Conservation (phyloP, 495 filamentous ascomycete species). For the Xylaria scruposa region DNA sequence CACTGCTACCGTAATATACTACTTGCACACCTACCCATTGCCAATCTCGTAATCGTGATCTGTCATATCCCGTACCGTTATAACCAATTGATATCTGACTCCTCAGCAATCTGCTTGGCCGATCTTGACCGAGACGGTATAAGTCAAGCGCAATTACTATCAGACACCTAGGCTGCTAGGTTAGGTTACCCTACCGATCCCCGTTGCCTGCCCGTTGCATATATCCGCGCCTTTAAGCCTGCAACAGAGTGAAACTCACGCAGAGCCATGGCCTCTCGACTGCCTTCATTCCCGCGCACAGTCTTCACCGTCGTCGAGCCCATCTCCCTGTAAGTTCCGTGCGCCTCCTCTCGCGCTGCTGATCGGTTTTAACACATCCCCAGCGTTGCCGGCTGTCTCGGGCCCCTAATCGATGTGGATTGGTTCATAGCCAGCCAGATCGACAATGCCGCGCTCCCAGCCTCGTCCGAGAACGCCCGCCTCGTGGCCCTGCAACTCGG, state of each 20-base stretch:
- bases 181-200: not conserved
- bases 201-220: not conserved
- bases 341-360: constrained; percentile 18
- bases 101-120: not conserved
- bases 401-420: constrained; percentile 60
- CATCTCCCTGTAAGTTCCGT: constrained; percentile 63
- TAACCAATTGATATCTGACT: constrained; percentile 8
- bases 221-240: constrained; percentile 10
- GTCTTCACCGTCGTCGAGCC: constrained; percentile 72
- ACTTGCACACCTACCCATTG: too few relatives aligned
- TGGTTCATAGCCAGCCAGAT: constrained; percentile 69
- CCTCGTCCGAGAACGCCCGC: constrained; percentile 38
- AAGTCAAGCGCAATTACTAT: not conserved
- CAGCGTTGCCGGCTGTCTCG: constrained; percentile 61
- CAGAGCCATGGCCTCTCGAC: constrained; percentile 54
- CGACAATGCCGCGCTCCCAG: constrained; percentile 39
- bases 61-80: not conserved
- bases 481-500: constrained; percentile 62
- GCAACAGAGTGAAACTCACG: not conserved
- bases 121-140: not conserved
- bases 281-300: constrained; percentile 58
- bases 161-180: not conserved
- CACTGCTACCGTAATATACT: too few relatives aligned
- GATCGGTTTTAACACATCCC: constrained; percentile 13
- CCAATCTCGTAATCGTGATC: not conserved